phyloP scores from a whole-genome alignment of 106 monocot genomes.

The Phalaenopsis equestris region DNA sequence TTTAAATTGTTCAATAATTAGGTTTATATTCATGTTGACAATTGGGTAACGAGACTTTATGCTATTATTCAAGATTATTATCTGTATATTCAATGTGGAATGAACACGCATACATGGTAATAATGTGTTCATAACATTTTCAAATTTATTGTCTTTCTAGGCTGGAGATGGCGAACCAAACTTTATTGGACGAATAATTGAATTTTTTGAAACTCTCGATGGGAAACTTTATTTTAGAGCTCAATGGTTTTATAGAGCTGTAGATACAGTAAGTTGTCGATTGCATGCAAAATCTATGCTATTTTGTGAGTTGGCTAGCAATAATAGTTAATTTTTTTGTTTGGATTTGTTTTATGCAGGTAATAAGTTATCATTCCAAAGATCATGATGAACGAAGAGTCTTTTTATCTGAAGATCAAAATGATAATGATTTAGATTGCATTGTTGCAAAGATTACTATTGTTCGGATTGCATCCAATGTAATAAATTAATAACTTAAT shows the following conservation, averaged over 20 bases:
- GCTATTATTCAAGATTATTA: no score
- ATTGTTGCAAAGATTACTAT: slow-evolving; percentile 22
- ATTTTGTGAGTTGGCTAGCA: neutral
- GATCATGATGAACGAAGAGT: slow-evolving; percentile 24
- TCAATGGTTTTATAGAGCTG: slow-evolving; percentile 29
- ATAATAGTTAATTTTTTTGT: neutral
- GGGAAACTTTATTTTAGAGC: slow-evolving; percentile 19
- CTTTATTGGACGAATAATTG: slow-evolving; percentile 29
- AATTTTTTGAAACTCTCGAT: slow-evolving; percentile 20
- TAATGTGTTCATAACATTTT: neutral
- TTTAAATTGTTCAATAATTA: no score
- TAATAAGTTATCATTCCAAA: slow-evolving; percentile 17
- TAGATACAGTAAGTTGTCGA: slow-evolving; percentile 23
- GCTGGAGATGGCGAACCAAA: slow-evolving; percentile 18
- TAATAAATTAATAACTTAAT: neutral
- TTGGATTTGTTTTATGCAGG: slow-evolving; percentile 12
- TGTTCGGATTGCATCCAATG: slow-evolving; percentile 16
- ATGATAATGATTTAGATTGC: slow-evolving; percentile 29
- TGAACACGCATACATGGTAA: neutral
- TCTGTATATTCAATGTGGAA: neutral
- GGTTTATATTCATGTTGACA: no score
- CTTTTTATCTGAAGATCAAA: slow-evolving; percentile 28
- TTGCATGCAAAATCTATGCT: neutral
- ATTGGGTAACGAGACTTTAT: no score
- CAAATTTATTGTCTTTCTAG: slow-evolving; percentile 3